phyloP scores from a whole-genome alignment of 2,329 filamentous ascomycete genomes.

The Fusarium albosuccineum region DNA sequence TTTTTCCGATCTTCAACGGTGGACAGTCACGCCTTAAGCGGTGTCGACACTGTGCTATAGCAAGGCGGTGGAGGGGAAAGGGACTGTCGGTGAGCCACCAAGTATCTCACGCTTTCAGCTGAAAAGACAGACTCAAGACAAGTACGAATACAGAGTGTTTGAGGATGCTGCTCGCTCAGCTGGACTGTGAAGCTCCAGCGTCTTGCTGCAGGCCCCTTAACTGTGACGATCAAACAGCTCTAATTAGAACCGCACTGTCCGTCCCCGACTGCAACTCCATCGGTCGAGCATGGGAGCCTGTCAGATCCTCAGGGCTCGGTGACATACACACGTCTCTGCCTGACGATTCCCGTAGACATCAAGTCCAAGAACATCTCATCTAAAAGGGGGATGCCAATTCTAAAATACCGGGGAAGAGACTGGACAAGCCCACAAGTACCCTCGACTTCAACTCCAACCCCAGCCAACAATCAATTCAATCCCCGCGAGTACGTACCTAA shows the following conservation, averaged over 20 bases:
- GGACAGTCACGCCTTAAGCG: conserved; percentile 19
- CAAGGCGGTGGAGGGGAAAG: conserved; percentile 10
- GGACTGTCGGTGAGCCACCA: conserved; percentile 15
- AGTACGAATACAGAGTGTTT: not conserved
- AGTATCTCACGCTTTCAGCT: not conserved
- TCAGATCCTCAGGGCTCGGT: not conserved
- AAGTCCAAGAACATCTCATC: conserved; percentile 13
- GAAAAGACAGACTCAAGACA: not conserved
- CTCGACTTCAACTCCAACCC: conserved; percentile 16
- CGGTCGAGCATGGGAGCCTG: not conserved
- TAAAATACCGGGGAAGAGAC: conserved; percentile 34
- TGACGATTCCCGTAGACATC: not conserved
- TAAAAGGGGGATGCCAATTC: conserved; percentile 36
- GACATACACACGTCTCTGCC: not conserved
- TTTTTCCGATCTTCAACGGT: conserved; percentile 22
- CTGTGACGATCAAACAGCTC: conserved; percentile 40
- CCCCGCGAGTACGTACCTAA: conserved; percentile 22
- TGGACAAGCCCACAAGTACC: conserved; percentile 14
- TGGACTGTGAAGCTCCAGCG: conserved; percentile 14
- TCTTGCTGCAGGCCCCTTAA: conserved; percentile 35
- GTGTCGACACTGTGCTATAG: conserved; percentile 37
- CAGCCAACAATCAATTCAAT: conserved; percentile 8
- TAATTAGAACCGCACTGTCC: conserved; percentile 36
- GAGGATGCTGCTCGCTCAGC: not conserved
- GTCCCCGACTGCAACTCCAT: conserved; percentile 8